These are phyloP conservation scores for Omphalea diandra DNA, from an alignment of 441 rosid species.

Conservation along the genomic window DNA sequence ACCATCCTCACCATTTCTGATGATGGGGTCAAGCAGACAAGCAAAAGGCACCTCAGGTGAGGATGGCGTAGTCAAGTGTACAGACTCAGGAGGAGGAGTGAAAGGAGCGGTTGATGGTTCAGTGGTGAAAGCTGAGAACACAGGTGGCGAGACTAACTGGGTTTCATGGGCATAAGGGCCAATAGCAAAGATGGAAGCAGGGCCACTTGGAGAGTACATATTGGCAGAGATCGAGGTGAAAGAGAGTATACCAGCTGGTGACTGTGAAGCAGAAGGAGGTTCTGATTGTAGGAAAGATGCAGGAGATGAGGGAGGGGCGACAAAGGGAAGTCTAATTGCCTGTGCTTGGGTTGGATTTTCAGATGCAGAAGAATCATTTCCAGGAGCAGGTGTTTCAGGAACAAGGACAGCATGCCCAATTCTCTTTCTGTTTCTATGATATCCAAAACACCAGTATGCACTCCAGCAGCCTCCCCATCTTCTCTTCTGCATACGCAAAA, in stretches of 20 bases:
- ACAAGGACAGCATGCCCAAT: slow-evolving; percentile 62
- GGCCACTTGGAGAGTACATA: slow-evolving; percentile 71
- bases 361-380: slow-evolving; percentile 35
- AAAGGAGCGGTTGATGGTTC: slow-evolving; percentile 96
- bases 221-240: slow-evolving; percentile 56
- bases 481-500: slow-evolving; percentile 47
- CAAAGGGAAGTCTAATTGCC: slow-evolving; percentile 57
- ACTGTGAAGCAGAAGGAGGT: slow-evolving; percentile 80
- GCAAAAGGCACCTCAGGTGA: slow-evolving; percentile 99
- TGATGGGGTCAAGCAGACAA: slow-evolving; percentile 58
- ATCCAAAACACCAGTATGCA: slow-evolving; percentile 71
- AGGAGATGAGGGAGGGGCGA: slow-evolving; percentile 97
- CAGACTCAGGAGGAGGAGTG: slow-evolving; percentile 84
- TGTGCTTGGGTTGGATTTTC: slow-evolving; percentile 42
- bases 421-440: slow-evolving; percentile 53
- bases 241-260: slow-evolving; percentile 68
- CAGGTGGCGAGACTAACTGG: slow-evolving; percentile 93
- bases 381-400: slow-evolving; percentile 50
- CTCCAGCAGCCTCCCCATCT: slow-evolving; percentile 76
- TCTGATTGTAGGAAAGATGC: slow-evolving; percentile 92
- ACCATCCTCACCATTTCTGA: slow-evolving; percentile 34
- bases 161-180: slow-evolving; percentile 96
- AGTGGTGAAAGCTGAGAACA: slow-evolving; percentile 80
- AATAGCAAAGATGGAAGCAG: slow-evolving; percentile 80
- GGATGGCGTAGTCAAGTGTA: slow-evolving; percentile 84